Evolutionary conservation across 345 rosid genomes (phyloP), one percentile per base, ranked within the genome.

Genomic region (Euphorbia lathyris): DNA sequence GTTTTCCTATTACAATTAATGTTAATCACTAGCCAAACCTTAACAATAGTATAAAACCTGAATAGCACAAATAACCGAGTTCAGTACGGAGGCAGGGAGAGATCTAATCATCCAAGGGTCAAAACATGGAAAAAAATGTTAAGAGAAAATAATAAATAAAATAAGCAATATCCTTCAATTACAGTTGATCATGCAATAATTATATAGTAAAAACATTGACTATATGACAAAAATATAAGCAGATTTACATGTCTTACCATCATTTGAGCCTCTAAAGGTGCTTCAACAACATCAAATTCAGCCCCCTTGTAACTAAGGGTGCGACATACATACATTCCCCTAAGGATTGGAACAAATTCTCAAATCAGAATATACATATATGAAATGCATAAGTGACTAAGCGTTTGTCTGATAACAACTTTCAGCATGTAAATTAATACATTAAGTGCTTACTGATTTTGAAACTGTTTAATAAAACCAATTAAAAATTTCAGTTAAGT

Each of bases 281-380:
- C 93, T 87, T 95, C 99, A 80, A 91, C 84, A 77, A 92, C 88
- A 65, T 91, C 97, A 85, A 95, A 90, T 75, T 91, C 97, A 40
- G 67, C 93, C 73, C 97, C 99, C 75, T 88, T 86, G 82, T 95
- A 95, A 87, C 99, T 95, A 79, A 95, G 89, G 72, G 97, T 95
- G 61, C 99, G 99, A 75, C 99, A 94, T 43, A 91, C 96, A 72
- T 88, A 95, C 99, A 95, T 95, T 69, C 99, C 99, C 93, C 99
- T 94, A 70, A 72, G 68, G 63, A 51, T 76, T 67, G 77, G 69
- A 82, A 67, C 40, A 72, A 60, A 51, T 59, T 23, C 10, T 32
- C 45, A 58, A 42, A 72, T 20, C 17, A 65, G 26, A 43, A 25
- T 61, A 9, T 8, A 25, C 1, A 43, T 26, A n/a, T 4, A 43